These are phyloP conservation scores for Raffaelea deltoideospora DNA, from an alignment of 2,329 filamentous ascomycete species.

Conservation along the genomic window DNA sequence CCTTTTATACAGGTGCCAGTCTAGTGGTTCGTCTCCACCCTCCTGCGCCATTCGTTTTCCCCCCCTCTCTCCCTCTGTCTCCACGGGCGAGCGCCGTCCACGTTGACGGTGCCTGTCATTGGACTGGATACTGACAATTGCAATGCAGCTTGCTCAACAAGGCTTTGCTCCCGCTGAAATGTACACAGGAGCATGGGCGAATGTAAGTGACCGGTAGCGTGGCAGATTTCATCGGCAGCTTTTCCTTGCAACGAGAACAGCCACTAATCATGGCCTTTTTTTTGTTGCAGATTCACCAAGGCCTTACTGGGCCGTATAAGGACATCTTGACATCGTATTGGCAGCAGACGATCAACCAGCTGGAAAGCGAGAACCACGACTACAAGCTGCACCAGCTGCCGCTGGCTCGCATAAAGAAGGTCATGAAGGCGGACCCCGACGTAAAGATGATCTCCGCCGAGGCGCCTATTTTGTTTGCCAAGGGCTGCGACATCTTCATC, in stretches of 20 bases:
- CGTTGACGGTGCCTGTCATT: constrained; percentile 1
- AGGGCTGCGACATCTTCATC: constrained; percentile 98
- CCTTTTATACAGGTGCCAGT: constrained; percentile 48
- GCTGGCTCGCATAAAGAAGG: constrained; percentile 97
- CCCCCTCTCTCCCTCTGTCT: not conserved
- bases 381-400: constrained; percentile 97
- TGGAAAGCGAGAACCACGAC: constrained; percentile 90
- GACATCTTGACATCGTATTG: constrained; percentile 98
- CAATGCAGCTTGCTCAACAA: constrained; percentile 58
- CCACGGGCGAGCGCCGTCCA: no score
- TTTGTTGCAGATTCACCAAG: constrained; percentile 67
- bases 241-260: no score
- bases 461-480: constrained; percentile 93
- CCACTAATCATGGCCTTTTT: no score
- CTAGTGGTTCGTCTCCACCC: constrained; percentile 41
- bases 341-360: constrained; percentile 94
- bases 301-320: constrained; percentile 79
- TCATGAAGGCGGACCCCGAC: constrained; percentile 98
- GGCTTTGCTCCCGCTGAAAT: constrained; percentile 86
- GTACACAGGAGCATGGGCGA: constrained; percentile 89
- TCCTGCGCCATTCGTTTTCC: not conserved
- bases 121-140: constrained; percentile 13
- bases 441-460: constrained; percentile 99
- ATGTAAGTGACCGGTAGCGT: constrained; percentile 57
- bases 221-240: no score